Conservation (phyloP, 1,284 basidiomycete genomes). For the Filobasidium uniguttulatum region DNA sequence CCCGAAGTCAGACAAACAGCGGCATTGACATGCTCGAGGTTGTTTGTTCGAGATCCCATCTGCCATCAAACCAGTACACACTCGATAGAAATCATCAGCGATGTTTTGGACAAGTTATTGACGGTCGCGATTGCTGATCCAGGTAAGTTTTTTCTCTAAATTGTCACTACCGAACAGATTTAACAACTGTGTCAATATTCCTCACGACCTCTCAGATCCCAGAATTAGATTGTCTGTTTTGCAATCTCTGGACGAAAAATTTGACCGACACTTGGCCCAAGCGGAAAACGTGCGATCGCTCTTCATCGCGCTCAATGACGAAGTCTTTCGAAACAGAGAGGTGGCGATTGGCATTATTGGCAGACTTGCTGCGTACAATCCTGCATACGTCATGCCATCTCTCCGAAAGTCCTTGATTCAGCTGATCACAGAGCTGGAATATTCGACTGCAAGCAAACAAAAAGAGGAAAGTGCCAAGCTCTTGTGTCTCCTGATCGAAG, state of each 20-base stretch:
- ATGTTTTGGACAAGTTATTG: slow-evolving; percentile 90
- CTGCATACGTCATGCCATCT: slow-evolving; percentile 97
- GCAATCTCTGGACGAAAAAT: slow-evolving; percentile 76
- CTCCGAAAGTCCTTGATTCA: slow-evolving; percentile 92
- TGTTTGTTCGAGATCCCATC: slow-evolving; percentile 91
- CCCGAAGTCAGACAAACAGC: slow-evolving; percentile 80
- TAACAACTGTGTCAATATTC: neutral
- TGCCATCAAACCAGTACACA: slow-evolving; percentile 93
- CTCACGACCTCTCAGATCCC: slow-evolving; percentile 44
- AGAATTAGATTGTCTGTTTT: slow-evolving; percentile 79
- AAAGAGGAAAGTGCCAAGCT: slow-evolving; percentile 82
- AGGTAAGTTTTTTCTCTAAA: slow-evolving; percentile 41
- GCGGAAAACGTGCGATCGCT: slow-evolving; percentile 94
- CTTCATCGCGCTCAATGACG: slow-evolving; percentile 96
- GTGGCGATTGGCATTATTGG: slow-evolving; percentile 86
- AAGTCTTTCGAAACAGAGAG: slow-evolving; percentile 84
- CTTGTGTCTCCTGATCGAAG: slow-evolving; percentile 71
- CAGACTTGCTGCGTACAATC: slow-evolving; percentile 86
- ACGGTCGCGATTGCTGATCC: slow-evolving; percentile 97
- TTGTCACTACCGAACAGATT: neutral
- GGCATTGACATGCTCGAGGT: slow-evolving; percentile 77
- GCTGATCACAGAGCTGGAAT: slow-evolving; percentile 91
- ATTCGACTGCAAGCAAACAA: slow-evolving; percentile 71
- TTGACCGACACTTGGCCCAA: slow-evolving; percentile 96
- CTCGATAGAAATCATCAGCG: slow-evolving; percentile 93